These are phyloP conservation scores for Penicillium sp. DNA, from an alignment of 2,329 filamentous ascomycete species.

Conservation along the genomic window DNA sequence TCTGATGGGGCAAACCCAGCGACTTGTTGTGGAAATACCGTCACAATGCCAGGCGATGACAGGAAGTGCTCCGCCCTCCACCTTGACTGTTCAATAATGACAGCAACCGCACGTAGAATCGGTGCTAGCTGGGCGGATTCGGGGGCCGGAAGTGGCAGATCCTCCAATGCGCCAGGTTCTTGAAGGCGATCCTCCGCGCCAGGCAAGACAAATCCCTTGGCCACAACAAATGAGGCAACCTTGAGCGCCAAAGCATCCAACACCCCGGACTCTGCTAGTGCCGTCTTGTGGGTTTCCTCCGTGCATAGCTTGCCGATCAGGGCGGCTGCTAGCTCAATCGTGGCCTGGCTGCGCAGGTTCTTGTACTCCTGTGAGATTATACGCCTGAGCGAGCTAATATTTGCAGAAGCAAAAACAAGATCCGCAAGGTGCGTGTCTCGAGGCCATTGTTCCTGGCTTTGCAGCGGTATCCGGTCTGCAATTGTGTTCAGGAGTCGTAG, in stretches of 20 bases:
- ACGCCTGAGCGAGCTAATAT: conserved; percentile 61
- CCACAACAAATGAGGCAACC: conserved; percentile 68
- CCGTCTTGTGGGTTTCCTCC: conserved; percentile 66
- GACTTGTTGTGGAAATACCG: conserved; percentile 61
- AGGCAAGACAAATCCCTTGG: conserved; percentile 66
- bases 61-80: conserved; percentile 71
- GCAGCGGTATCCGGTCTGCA: conserved; percentile 61
- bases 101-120: conserved; percentile 72
- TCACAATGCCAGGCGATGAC: conserved; percentile 66
- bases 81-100: conserved; percentile 75
- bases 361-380: conserved; percentile 63
- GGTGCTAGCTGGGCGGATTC: conserved; percentile 60
- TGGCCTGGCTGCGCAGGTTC: conserved; percentile 53
- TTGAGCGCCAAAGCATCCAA: conserved; percentile 75
- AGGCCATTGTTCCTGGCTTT: conserved; percentile 51
- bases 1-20: conserved; percentile 53
- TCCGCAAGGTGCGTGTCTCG: conserved; percentile 57
- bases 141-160: conserved; percentile 62
- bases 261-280: conserved; percentile 69
- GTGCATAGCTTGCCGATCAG: conserved; percentile 64
- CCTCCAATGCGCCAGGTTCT: conserved; percentile 55
- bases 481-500: conserved; percentile 73
- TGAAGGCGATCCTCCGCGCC: conserved; percentile 57
- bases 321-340: conserved; percentile 42
- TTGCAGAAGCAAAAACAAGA: conserved; percentile 60